A percentile compares a stretch with the other conserved stretches of the same genome.
Evolutionary conservation across 345 rosid species (phyloP).

Genomic region (Clarkia xantiana): DNA sequence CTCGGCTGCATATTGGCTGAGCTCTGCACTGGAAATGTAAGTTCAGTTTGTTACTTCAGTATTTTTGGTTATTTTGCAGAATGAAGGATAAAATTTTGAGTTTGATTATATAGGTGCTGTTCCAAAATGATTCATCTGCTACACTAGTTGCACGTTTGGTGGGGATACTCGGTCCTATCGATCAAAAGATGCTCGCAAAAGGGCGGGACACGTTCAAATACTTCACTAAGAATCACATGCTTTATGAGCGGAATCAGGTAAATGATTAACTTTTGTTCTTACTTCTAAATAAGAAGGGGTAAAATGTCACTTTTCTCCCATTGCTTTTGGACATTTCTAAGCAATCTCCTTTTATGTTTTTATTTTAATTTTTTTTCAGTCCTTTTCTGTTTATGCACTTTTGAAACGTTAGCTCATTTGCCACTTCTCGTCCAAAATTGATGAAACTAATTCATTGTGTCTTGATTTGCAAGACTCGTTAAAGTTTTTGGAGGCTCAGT

Average conservation of each 20-base stretch:
- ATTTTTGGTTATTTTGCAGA: background rate
- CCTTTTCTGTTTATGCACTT: no score
- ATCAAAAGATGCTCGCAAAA: slow-evolving; percentile 76
- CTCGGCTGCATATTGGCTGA: slow-evolving; percentile 99
- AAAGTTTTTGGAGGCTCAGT: no score
- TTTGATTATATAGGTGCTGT: slow-evolving; percentile 57
- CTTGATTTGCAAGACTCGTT: no score
- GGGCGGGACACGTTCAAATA: slow-evolving; percentile 93
- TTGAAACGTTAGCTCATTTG: no score
- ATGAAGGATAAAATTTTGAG: slow-evolving; percentile 2
- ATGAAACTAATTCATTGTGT: no score
- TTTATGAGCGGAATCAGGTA: slow-evolving; percentile 93
- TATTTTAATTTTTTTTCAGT: no score
- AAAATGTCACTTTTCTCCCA: no score
- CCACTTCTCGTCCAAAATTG: no score
- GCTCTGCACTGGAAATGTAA: slow-evolving; percentile 96
- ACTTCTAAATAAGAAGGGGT: no score
- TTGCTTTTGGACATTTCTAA: no score
- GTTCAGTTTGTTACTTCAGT: slow-evolving; percentile 13
- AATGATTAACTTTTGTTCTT: background rate
- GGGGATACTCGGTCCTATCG: slow-evolving; percentile 66
- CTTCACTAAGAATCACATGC: slow-evolving; percentile 83
- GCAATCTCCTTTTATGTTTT: no score
- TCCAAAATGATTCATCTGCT: slow-evolving; percentile 96
- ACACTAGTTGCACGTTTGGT: slow-evolving; percentile 85